Base-by-base conservation (phyloP, 345 rosid genomes). In the Cardiospermum halicacabum region DNA sequence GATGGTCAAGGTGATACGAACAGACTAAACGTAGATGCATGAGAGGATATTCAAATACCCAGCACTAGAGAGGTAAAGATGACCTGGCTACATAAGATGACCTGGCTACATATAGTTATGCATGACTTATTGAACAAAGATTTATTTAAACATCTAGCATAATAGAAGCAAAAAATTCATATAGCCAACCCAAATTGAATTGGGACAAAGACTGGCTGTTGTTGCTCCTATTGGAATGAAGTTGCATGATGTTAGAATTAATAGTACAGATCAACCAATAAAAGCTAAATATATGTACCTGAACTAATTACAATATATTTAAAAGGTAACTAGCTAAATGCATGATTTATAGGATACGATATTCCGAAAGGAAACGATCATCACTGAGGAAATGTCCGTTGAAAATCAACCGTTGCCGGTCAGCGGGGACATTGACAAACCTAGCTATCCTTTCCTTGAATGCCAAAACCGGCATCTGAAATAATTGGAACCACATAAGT, bases 381-480 rank as follows among this genome's bases (percentile, higher is more conserved):
- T 91, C 96, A 77, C 87, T 94, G 69, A 91, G 80, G 56, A 94
- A 96, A 74, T 82, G 82, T 72, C 97, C 97, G 53, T 93, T 77
- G 64, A 89, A 94, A 79, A 94, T 91, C 73, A 94, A 80, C 55
- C 99, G 74, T 61, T 91, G 99, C 75, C 87, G 97, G 70, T 82
- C 85, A 28, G 82, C 96, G 3, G 99, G 87, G 43, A 94, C 85
- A n/a, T 90, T 91, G 40, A 80, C 66, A 65, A 72, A 76, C 59
- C 56, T 34, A 15, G 97, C 95, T 75, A 94, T 82, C 75, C 80
- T 87, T 79, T 94, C 97, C 85, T 94, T 94, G 77, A 94, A 94
- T 40, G 64, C 56, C 7, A 72, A 80, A 78, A 94, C 96, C 7
- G 72, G 72, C 69, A 83, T 80, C 99, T 94, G 90, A 70, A 77